Conservation (phyloP, 768 basidiomycete species). For the Trametes cinnabarina region DNA sequence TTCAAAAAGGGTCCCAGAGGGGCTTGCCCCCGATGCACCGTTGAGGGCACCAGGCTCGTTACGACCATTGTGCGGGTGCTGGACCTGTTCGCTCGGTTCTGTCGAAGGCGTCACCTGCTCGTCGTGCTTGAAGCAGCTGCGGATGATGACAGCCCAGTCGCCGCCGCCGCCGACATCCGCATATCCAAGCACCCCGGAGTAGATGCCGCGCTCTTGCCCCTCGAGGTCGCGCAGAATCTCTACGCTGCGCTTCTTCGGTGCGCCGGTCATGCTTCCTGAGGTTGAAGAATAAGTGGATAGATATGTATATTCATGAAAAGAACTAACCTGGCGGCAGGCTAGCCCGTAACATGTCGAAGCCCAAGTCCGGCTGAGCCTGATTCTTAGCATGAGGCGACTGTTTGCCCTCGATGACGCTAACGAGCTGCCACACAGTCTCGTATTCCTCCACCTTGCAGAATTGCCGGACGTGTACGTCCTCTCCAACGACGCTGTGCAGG, state of each 20-base stretch:
- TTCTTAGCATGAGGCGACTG: constrained; percentile 30
- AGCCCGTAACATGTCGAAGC: constrained; percentile 74
- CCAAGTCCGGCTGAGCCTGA: constrained; percentile 43
- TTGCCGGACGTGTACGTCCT: constrained; percentile 76
- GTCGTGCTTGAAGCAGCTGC: constrained; percentile 83
- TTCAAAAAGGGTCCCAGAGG: constrained; percentile 33
- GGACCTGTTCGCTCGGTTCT: constrained; percentile 1
- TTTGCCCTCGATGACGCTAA: constrained; percentile 86
- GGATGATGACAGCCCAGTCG: constrained; percentile 93
- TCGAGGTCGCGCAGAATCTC: constrained; percentile 86
- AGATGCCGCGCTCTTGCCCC: constrained; percentile 66
- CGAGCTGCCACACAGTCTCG: constrained; percentile 92
- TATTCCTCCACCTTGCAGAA: constrained; percentile 91
- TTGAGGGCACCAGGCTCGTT: background rate
- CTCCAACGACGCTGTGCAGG: constrained; percentile 78
- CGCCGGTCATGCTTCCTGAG: constrained; percentile 94
- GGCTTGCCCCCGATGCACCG: background rate
- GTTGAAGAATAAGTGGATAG: background rate
- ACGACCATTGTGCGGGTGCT: background rate
- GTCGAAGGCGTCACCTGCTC: constrained; percentile 25
- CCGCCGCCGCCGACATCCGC: constrained; percentile 86
- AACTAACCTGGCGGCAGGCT: constrained; percentile 85
- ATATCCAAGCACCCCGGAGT: constrained; percentile 93
- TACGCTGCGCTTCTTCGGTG: constrained; percentile 91
- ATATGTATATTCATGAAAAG: background rate